Percentiles rank a stretch among this genome's conserved stretches.
phyloP scores from a whole-genome alignment of 768 basidiomycete genomes.

The Ephemerocybe angulata region DNA sequence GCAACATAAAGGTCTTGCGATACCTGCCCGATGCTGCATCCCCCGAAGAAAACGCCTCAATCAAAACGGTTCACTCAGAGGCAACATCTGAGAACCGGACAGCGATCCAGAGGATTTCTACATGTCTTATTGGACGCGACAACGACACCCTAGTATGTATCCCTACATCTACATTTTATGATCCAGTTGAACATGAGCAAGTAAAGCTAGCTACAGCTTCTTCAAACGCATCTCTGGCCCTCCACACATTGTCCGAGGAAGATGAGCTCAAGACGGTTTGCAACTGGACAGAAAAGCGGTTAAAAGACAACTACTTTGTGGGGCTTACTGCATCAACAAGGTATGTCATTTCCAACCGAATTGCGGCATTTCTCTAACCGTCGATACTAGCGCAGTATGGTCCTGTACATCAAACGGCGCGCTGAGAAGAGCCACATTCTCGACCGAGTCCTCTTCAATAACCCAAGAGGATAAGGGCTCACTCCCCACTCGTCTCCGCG shows the following conservation, averaged over 20 bases:
- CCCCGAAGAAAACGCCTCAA: conserved; percentile 29
- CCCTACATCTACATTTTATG: neutral
- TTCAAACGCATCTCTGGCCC: conserved; percentile 51
- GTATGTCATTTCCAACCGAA: conserved; percentile 32
- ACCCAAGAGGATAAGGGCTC: conserved; percentile 17
- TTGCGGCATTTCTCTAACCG: neutral
- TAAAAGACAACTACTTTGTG: conserved; percentile 56
- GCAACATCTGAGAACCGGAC: conserved; percentile 18
- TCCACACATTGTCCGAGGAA: conserved; percentile 42
- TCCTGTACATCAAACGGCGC: conserved; percentile 79
- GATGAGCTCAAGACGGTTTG: conserved; percentile 35
- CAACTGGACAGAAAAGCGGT: conserved; percentile 64
- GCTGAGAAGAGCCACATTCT: conserved; percentile 45
- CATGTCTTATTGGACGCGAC: conserved; percentile 23
- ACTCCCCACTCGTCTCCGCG: conserved; percentile 66
- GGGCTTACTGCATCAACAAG: conserved; percentile 50
- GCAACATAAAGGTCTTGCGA: conserved; percentile 61
- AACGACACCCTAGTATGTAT: conserved; percentile 35
- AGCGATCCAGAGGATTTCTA: conserved; percentile 30
- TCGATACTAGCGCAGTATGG: conserved; percentile 42
- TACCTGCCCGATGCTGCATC: conserved; percentile 31
- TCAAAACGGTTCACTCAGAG: conserved; percentile 33
- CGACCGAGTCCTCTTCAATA: conserved; percentile 13
- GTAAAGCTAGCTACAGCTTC: conserved; percentile 65
- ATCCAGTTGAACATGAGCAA: conserved; percentile 25